phyloP scores from a whole-genome alignment of 2,329 filamentous ascomycete genomes.

The Scedosporium boydii region DNA sequence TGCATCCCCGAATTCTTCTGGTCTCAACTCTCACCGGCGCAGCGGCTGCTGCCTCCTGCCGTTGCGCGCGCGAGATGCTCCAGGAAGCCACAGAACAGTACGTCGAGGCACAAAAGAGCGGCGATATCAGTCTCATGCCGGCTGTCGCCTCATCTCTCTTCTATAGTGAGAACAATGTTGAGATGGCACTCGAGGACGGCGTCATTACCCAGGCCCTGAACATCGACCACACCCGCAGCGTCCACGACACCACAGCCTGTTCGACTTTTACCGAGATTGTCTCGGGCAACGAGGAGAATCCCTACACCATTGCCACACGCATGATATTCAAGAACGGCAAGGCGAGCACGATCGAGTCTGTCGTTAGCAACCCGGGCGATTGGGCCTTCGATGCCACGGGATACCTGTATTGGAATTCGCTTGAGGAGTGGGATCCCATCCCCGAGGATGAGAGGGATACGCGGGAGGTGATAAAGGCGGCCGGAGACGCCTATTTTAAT shows the following conservation, averaged over 20 bases:
- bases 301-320: constrained; percentile 28
- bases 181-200: constrained; percentile 16
- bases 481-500: constrained; percentile 25
- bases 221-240: constrained; percentile 25
- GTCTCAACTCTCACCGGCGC: background rate
- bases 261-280: constrained; percentile 26
- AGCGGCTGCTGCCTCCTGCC: background rate
- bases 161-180: constrained; percentile 22
- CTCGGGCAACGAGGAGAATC: constrained; percentile 17
- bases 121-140: constrained; percentile 9
- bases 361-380: constrained; percentile 24
- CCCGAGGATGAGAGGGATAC: constrained; percentile 19
- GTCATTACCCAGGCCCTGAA: constrained; percentile 21
- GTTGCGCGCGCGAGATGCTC: background rate
- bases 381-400: constrained; percentile 27
- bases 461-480: constrained; percentile 23
- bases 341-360: constrained; percentile 14
- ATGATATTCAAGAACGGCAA: constrained; percentile 16
- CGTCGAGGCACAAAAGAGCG: constrained; percentile 13
- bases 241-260: constrained; percentile 23
- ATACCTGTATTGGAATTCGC: constrained; percentile 23
- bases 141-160: background rate
- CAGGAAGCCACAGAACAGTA: constrained; percentile 8
- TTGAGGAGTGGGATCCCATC: constrained; percentile 23
- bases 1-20: background rate